Conservation (phyloP, 2,329 filamentous ascomycete genomes). For the Colletotrichum viniferum region DNA sequence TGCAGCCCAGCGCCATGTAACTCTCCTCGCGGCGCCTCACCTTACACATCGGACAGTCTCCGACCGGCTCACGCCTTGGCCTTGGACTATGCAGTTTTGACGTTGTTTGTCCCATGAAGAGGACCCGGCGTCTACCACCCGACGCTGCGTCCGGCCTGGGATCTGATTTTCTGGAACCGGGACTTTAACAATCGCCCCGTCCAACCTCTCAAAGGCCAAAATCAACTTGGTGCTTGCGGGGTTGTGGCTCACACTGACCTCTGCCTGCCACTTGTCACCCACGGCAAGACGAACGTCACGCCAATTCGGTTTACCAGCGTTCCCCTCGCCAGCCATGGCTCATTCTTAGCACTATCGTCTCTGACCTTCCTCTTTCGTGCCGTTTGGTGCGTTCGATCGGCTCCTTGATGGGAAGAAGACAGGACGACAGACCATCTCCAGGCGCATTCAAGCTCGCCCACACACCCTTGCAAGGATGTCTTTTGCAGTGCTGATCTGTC, state of each 20-base stretch:
- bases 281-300: conserved; percentile 15
- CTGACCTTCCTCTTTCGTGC: conserved; percentile 5
- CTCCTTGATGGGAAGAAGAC: conserved; percentile 16
- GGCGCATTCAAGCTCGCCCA: neutral
- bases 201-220: neutral
- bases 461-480: neutral
- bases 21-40: neutral
- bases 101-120: neutral
- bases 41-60: conserved; percentile 10
- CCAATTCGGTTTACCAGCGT: neutral
- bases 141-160: neutral
- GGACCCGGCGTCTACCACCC: neutral
- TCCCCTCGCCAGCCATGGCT: conserved; percentile 12
- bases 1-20: neutral
- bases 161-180: neutral
- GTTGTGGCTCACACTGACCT: conserved; percentile 1
- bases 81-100: neutral
- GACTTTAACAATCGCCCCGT: neutral
- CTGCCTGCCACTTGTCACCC: conserved; percentile 6
- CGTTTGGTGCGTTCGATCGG: conserved; percentile 14
- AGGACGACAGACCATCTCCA: conserved; percentile 4
- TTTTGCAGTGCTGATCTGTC: conserved; percentile 5
- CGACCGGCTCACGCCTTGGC: neutral
- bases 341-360: conserved; percentile 16
- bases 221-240: neutral